A percentile compares a stretch with the other conserved stretches of the same genome.
These are phyloP conservation scores for Tolypocladium cylindrosporum DNA, from an alignment of 2,329 filamentous ascomycete genomes.

Conservation along the genomic window DNA sequence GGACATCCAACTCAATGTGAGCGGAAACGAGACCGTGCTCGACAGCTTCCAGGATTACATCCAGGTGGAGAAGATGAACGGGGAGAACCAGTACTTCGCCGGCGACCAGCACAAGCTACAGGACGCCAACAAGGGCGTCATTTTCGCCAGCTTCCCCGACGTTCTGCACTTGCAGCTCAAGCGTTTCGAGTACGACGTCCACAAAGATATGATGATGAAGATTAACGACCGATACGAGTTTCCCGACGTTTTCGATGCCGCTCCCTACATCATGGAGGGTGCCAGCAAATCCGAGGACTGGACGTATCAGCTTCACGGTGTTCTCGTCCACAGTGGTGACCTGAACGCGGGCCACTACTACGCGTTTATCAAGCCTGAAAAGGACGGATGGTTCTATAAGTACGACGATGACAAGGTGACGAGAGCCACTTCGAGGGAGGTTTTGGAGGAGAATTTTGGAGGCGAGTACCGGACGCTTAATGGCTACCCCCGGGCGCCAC, in stretches of 20 bases:
- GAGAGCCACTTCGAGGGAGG: conserved; percentile 83
- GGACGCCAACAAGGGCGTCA: conserved; percentile 95
- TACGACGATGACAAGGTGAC: conserved; percentile 97
- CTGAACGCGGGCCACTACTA: conserved; percentile 98
- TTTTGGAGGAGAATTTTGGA: conserved; percentile 92
- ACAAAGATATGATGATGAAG: conserved; percentile 97
- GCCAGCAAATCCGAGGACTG: conserved; percentile 84
- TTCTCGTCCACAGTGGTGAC: conserved; percentile 92
- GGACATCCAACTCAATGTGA: conserved; percentile 96
- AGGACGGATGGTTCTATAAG: conserved; percentile 90
- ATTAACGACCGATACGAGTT: conserved; percentile 92
- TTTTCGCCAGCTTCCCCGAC: conserved; percentile 90
- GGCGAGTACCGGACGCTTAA: conserved; percentile 61
- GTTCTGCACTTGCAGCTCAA: conserved; percentile 93
- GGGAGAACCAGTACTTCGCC: conserved; percentile 97
- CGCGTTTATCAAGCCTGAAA: conserved; percentile 86
- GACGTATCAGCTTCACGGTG: conserved; percentile 86
- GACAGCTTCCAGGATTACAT: conserved; percentile 96
- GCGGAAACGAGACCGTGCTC: conserved; percentile 83
- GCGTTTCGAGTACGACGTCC: conserved; percentile 95
- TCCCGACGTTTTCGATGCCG: conserved; percentile 71
- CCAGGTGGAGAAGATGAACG: conserved; percentile 91
- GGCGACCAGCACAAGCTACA: conserved; percentile 84
- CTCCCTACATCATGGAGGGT: conserved; percentile 77
- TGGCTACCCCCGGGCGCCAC: conserved; percentile 32